Conservation (phyloP, 257 asterid species). For the Solanum medicagineum region DNA sequence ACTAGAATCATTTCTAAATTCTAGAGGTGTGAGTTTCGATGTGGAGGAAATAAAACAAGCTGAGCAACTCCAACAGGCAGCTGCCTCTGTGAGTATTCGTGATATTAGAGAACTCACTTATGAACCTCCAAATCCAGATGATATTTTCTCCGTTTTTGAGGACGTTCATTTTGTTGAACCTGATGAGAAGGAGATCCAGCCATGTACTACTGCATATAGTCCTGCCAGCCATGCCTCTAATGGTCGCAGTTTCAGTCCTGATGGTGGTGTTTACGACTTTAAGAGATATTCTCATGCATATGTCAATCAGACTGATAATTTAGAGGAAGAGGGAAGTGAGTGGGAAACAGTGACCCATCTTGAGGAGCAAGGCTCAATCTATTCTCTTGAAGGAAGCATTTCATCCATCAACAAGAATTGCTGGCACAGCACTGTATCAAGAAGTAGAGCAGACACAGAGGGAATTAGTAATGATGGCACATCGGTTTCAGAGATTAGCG, state of each 20-base stretch:
- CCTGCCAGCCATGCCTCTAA: constrained; percentile 27
- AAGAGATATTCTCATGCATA: constrained; percentile 12
- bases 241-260: constrained; percentile 26
- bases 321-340: constrained; percentile 54
- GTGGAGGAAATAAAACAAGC: constrained; percentile 37
- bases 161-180: constrained; percentile 24
- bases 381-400: constrained; percentile 46
- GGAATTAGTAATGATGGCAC: constrained; percentile 25
- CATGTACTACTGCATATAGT: constrained; percentile 18
- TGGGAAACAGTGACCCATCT: constrained; percentile 73
- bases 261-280: constrained; percentile 9
- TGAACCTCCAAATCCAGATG: constrained; percentile 47
- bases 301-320: constrained; percentile 22
- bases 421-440: constrained; percentile 19
- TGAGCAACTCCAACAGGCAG: constrained; percentile 37
- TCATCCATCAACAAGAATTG: constrained; percentile 24
- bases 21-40: constrained; percentile 10
- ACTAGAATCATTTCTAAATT: constrained; percentile 29
- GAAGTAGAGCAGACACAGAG: constrained; percentile 23
- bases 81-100: constrained; percentile 32
- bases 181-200: constrained; percentile 31
- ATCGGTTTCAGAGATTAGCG: constrained; percentile 32
- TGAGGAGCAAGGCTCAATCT: constrained; percentile 51
- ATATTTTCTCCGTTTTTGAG: constrained; percentile 38
- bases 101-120: constrained; percentile 46